A percentile compares a stretch with the other conserved stretches of the same genome.
These are phyloP conservation scores for Saccharomyces mikatae DNA, from an alignment of 805 yeast genomes.

Conservation along the genomic window DNA sequence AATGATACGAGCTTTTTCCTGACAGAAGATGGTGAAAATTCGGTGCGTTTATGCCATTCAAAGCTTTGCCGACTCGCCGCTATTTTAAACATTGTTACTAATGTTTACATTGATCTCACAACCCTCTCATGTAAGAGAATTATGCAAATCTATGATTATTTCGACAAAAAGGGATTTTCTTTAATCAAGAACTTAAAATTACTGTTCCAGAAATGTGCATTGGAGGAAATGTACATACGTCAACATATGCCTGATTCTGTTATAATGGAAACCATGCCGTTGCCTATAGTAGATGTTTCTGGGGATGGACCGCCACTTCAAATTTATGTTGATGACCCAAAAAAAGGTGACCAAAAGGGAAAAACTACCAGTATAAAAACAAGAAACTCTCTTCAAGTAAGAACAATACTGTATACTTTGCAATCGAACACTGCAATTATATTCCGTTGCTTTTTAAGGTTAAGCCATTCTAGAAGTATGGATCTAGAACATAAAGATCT, in stretches of 20 bases:
- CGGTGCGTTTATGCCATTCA: conserved; percentile 12
- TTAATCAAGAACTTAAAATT: conserved; percentile 36
- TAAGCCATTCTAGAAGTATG: conserved; percentile 38
- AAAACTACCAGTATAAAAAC: conserved; percentile 48
- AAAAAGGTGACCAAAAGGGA: conserved; percentile 28
- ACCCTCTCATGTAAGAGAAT: conserved; percentile 41
- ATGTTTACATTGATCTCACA: conserved; percentile 48
- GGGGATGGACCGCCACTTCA: conserved; percentile 36
- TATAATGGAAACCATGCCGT: conserved; percentile 31
- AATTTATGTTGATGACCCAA: conserved; percentile 38
- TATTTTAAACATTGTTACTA: conserved; percentile 44
- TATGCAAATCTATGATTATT: conserved; percentile 20
- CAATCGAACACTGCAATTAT: conserved; percentile 39
- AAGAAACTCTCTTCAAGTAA: conserved; percentile 52
- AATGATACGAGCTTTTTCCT: conserved; percentile 24
- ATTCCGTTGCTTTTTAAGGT: conserved; percentile 37
- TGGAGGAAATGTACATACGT: conserved; percentile 53
- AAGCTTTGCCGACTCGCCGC: conserved; percentile 33
- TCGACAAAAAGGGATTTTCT: conserved; percentile 31
- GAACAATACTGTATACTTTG: conserved; percentile 42
- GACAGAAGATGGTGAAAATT: conserved; percentile 10
- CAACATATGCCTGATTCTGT: conserved; percentile 43
- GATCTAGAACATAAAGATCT: conserved; percentile 28
- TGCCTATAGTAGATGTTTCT: conserved; percentile 13
- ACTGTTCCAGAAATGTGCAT: conserved; percentile 42